A percentile compares a stretch with the other conserved stretches of the same genome.
Evolutionary conservation across 106 monocot species (phyloP).

Genomic region (Iris macrosiphon): DNA sequence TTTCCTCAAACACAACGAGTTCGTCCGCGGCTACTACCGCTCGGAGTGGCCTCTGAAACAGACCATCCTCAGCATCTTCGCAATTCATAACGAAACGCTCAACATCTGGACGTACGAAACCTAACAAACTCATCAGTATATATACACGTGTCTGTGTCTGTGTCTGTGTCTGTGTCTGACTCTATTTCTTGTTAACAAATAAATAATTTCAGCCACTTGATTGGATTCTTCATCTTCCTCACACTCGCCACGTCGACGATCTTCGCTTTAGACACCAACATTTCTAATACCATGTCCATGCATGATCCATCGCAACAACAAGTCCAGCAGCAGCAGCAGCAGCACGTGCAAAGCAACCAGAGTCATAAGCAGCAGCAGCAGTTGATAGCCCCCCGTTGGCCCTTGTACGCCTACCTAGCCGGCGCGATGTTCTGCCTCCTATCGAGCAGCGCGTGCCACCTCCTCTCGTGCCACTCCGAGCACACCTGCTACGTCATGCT

Average conservation of each 20-base stretch:
- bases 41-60: slow-evolving; percentile 66
- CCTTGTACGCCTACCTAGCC: slow-evolving; percentile 58
- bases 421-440: slow-evolving; percentile 82
- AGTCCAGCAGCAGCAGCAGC: too few species aligned
- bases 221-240: slow-evolving; percentile 77
- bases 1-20: slow-evolving; percentile 71
- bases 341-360: too few species aligned
- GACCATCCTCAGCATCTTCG: slow-evolving; percentile 56
- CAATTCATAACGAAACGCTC: slow-evolving; percentile 65
- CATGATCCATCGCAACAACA: too few species aligned
- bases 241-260: slow-evolving; percentile 31
- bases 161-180: not conserved
- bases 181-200: too few species aligned
- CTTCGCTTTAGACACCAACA: too few species aligned
- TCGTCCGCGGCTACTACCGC: slow-evolving; percentile 53
- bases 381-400: slow-evolving; percentile 54
- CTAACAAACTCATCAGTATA: not conserved
- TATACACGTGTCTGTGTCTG: not conserved
- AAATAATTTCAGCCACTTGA: slow-evolving; percentile 71
- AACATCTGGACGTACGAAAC: slow-evolving; percentile 65
- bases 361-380: too few species aligned
- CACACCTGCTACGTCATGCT: slow-evolving; percentile 55
- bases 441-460: slow-evolving; percentile 75
- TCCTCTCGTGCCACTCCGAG: slow-evolving; percentile 69
- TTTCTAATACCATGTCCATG: too few species aligned